Evolutionary conservation across 345 rosid species (phyloP).

Genomic region (Raphanus raphanistrum): DNA sequence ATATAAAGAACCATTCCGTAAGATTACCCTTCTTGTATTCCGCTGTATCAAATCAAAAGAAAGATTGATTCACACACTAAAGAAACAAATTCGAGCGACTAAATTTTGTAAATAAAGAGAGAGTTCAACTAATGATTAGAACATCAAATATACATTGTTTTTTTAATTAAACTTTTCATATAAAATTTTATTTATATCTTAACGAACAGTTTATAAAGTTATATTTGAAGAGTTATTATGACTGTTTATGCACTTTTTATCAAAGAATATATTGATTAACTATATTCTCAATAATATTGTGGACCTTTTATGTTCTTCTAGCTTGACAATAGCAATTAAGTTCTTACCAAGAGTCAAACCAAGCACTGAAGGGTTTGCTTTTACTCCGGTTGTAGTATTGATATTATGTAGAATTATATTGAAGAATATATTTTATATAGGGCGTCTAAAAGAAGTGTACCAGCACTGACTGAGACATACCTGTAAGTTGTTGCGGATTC

Average conservation of each 20-base stretch:
- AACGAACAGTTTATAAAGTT: no score
- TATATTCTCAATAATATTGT: background rate
- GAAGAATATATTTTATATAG: background rate
- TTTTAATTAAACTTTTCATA: no score
- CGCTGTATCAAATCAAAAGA: slow-evolving; percentile 5
- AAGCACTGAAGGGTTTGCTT: background rate
- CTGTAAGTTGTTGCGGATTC: slow-evolving; percentile 9
- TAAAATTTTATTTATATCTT: no score
- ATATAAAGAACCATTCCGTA: slow-evolving; percentile 13
- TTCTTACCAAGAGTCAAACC: background rate
- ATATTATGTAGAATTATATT: background rate
- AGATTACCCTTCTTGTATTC: slow-evolving; percentile 14
- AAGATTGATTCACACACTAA: background rate
- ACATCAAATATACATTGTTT: no score
- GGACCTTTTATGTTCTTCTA: background rate
- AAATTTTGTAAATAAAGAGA: background rate
- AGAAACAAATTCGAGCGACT: background rate
- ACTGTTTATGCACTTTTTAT: no score
- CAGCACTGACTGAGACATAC: background rate
- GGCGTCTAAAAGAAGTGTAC: background rate
- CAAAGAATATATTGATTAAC: no score
- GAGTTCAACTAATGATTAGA: background rate
- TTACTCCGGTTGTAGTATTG: background rate
- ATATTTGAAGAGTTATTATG: no score
- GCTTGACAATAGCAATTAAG: background rate